phyloP scores from a whole-genome alignment of 768 basidiomycete species.

The Leccinum disarticulatum region DNA sequence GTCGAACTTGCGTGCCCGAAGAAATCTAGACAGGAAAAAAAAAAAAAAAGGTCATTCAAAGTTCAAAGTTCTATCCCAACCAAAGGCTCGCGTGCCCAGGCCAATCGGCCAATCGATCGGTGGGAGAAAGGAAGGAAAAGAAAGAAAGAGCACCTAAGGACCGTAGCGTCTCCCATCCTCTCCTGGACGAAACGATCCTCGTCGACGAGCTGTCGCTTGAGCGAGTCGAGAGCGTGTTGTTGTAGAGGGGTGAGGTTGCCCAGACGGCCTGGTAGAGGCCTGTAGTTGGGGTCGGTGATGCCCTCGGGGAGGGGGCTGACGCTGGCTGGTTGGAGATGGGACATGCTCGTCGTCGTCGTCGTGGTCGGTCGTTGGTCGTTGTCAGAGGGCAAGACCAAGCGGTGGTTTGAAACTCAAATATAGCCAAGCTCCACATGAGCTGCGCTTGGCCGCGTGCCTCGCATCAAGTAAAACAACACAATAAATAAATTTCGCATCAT shows the following conservation, averaged over 20 bases:
- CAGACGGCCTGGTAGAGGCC: constrained; percentile 67
- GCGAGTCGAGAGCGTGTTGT: constrained; percentile 62
- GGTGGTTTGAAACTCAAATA: constrained; percentile 16
- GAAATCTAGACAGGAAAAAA: constrained; percentile 53
- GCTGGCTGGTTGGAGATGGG: constrained; percentile 39
- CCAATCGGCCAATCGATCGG: constrained; percentile 5
- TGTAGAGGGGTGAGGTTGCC: constrained; percentile 74
- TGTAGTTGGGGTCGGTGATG: constrained; percentile 63
- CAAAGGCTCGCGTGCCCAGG: too few species aligned
- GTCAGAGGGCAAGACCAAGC: neutral
- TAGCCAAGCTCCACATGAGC: neutral
- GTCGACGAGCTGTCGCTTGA: constrained; percentile 62
- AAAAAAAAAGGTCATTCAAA: too few species aligned
- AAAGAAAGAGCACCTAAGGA: constrained; percentile 53
- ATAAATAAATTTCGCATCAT: constrained; percentile 29
- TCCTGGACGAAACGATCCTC: constrained; percentile 60
- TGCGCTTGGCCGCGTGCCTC: neutral
- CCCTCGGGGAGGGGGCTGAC: constrained; percentile 57
- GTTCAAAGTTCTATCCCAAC: neutral
- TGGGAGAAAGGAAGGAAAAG: neutral
- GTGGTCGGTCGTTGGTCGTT: neutral
- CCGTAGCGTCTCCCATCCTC: constrained; percentile 67
- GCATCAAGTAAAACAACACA: neutral
- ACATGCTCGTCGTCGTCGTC: constrained; percentile 27
- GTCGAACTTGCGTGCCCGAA: constrained; percentile 94